Evolutionary conservation across 306 rosid genomes (phyloP), one percentile per base, ranked within the genome.

Genomic region (Glycine soja): DNA sequence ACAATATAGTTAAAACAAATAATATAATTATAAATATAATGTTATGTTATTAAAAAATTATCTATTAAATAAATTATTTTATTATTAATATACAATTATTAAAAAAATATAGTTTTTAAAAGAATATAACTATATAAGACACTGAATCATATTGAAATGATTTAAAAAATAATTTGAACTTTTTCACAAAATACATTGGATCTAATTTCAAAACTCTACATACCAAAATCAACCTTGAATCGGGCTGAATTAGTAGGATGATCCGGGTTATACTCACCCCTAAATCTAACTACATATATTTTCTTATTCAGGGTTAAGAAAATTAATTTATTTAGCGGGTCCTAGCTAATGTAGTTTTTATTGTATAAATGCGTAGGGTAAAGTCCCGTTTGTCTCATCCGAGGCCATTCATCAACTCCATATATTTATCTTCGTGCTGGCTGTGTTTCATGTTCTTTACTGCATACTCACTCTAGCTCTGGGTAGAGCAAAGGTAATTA

Each of bases 371-470:
- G 47, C 5, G 10, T 14, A 64, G 70, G 70, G 70, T 64, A 64
- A 64, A 64, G 70, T 64, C 48, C 70, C 70, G 5, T 64, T 64
- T 64, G 70, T 64, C 3, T 64, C 70, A 38, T 64, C 70, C 1
- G 70, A 14, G 5, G 70, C 10, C 6, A 64, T 64, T 64, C 70
- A 64, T 82, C 98, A 94, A 74, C 90, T 94, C 7, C 98, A 94
- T 74, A 92, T 88, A 72, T 92, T 94, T 63, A 94, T 94, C 76
- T 94, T 94, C 69, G 94, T 85, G 45, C 72, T 94, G 77, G 97
- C 97, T 46, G 64, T 89, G 70, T 94, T 82, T 61, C 98, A 94
- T 48, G 86, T 92, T 7, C 87, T 92, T 36, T 90, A 87, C 72
- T 92, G 98, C 87, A 50, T 90, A 18, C 86, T 91, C 70, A 94